phyloP scores from a whole-genome alignment of 176 grass and related monocot genomes.

The Carex kokanica region DNA sequence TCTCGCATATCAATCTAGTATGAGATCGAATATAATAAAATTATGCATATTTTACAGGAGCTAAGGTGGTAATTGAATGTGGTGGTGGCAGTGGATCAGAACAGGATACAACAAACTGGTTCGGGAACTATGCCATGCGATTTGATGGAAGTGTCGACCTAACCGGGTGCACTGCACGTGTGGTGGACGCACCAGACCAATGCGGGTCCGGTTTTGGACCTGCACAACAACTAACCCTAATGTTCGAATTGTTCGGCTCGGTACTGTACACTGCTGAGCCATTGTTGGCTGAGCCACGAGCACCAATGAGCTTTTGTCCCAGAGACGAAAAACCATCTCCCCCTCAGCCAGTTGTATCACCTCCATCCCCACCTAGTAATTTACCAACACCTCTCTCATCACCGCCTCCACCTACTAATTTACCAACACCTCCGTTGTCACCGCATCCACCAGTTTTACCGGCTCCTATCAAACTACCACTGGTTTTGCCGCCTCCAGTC shows the following conservation, averaged over 20 bases:
- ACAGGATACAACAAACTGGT: conserved; percentile 84
- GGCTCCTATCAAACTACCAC: not conserved
- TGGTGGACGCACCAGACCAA: conserved; percentile 49
- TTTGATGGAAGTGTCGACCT: conserved; percentile 72
- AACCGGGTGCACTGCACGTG: conserved; percentile 67
- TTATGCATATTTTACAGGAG: conserved; percentile 31
- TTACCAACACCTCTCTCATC: conserved; percentile 15
- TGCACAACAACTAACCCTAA: conserved; percentile 43
- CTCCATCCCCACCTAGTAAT: not conserved
- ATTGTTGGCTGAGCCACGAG: conserved; percentile 54
- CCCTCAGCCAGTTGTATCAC: not conserved
- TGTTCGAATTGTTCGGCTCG: conserved; percentile 61
- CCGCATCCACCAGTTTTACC: conserved; percentile 17
- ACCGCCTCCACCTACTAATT: not conserved
- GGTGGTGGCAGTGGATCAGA: conserved; percentile 36
- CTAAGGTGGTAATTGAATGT: conserved; percentile 66
- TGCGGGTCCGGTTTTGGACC: conserved; percentile 42
- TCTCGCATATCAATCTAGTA: not conserved
- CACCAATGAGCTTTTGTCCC: conserved; percentile 60
- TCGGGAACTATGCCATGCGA: conserved; percentile 57
- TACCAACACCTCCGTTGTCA: not conserved
- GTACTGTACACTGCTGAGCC: conserved; percentile 66
- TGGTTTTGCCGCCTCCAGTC: not conserved
- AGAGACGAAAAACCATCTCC: not conserved
- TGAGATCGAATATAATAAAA: conserved; percentile 8